A percentile compares a stretch with the other conserved stretches of the same genome.
Evolutionary conservation across 2,329 filamentous ascomycete species (phyloP).

Genomic region (Talaromyces sp.): DNA sequence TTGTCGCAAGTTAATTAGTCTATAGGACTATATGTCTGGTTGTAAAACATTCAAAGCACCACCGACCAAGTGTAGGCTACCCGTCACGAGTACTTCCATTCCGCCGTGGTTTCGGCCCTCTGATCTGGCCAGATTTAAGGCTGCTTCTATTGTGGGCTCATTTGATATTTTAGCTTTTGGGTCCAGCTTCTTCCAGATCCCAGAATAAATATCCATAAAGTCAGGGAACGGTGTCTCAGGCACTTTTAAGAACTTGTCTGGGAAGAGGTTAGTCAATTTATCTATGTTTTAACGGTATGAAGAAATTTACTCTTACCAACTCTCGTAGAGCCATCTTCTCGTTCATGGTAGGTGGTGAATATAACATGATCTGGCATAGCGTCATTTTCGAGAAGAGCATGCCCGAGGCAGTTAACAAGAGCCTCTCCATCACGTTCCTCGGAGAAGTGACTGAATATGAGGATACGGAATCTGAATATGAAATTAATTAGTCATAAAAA

Average conservation of each 20-base stretch:
- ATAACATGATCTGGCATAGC: conserved; percentile 21
- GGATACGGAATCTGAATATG: conserved; percentile 14
- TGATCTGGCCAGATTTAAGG: conserved; percentile 18
- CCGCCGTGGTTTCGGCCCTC: conserved; percentile 14
- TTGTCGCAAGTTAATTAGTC: no score
- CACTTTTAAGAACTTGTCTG: conserved; percentile 16
- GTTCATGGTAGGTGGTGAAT: conserved; percentile 25
- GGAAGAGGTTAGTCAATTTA: not conserved
- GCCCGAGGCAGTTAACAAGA: conserved; percentile 18
- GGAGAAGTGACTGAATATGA: conserved; percentile 30
- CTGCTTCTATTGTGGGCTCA: conserved; percentile 21
- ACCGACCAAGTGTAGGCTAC: conserved; percentile 22
- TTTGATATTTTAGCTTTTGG: conserved; percentile 15
- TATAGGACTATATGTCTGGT: conserved; percentile 1
- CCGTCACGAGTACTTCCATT: conserved; percentile 21
- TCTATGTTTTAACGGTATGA: conserved; percentile 6
- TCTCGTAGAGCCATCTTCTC: conserved; percentile 17
- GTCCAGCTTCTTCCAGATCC: conserved; percentile 19
- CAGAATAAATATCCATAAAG: conserved; percentile 17
- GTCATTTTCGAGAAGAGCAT: conserved; percentile 14
- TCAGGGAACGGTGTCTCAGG: conserved; percentile 16
- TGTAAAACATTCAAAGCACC: conserved; percentile 19
- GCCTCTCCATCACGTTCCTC: conserved; percentile 21
- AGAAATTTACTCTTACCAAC: conserved; percentile 15
- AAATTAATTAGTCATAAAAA: not conserved